Evolutionary conservation across 1,139 yeast species (phyloP), one percentile per base, ranked within the genome.

Genomic region (Lodderomyces metapsilosis): DNA sequence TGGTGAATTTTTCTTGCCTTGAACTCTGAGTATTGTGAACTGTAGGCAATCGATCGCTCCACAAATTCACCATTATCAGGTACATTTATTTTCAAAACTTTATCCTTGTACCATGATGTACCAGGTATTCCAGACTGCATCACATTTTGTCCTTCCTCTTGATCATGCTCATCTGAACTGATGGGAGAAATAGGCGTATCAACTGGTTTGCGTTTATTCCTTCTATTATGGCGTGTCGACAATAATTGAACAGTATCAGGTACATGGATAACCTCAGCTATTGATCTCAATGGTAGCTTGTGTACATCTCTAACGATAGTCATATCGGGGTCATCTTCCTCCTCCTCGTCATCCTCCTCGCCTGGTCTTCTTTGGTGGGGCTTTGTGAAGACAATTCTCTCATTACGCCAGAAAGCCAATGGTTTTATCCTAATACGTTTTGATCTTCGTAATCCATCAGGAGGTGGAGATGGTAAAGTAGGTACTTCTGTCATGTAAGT

Each of bases 401-500:
- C 96, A 56, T 85, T 86, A 58, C 87, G 77, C 96, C 97, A 88
- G 57, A 74, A 86, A 9, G 89, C 92, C 49, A 88, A 66, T 0
- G 96, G 95, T 2, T 84, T 79, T 6, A 86, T 74, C 49, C 77
- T 76, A 0, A 79, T 76, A 53, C 96, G 72, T 35, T 73, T 71
- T 0, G 96, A 85, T 47, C 76, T 52, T 33, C 76, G 58, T 12
- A 68, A 55, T 1, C 74, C 74, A 45, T 68, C 75, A 1, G 74
- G 74, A 2, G 76, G 76, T 3, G 75, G 75, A 6, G 76, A 75
- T 2, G 75, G 76, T 39, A 70, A 57, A 28, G 32, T 15, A 8
- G 32, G 32, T 11, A 28, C 32, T 15, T 28, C 32, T 7, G 32
- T 28, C 18, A 28, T 28, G 18, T 28, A 28, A 15, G 32, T 28